A percentile compares a stretch with the other conserved stretches of the same genome.
Conservation (phyloP, 1,284 basidiomycete species). For the Apiotrichum siamense region DNA sequence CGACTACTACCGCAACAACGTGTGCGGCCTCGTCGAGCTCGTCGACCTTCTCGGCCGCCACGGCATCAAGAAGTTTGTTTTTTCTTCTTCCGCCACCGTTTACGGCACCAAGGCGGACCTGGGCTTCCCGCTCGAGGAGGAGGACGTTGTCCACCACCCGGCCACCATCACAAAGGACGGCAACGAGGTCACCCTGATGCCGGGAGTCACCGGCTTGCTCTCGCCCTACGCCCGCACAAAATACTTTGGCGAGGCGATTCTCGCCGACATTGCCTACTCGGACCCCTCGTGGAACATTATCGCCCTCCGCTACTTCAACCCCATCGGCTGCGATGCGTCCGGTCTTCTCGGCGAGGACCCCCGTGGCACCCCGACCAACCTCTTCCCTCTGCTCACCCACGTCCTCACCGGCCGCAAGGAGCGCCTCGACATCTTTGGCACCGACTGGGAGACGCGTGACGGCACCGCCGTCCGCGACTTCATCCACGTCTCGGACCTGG, state of each 20-base stretch:
- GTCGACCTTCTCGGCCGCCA: conserved; percentile 2
- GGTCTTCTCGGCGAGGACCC: conserved; percentile 26
- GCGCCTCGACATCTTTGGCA: conserved; percentile 21
- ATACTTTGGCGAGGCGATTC: conserved; percentile 14
- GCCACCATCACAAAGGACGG: neutral
- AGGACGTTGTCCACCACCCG: conserved; percentile 14
- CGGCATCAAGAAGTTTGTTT: conserved; percentile 14
- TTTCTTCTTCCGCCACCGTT: conserved; percentile 13
- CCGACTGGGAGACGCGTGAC: conserved; percentile 20
- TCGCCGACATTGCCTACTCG: conserved; percentile 13
- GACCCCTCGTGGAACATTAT: conserved; percentile 18
- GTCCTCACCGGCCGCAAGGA: conserved; percentile 21
- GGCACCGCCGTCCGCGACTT: conserved; percentile 8
- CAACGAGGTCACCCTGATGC: neutral
- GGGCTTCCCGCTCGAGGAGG: conserved; percentile 8
- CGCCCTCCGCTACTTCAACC: conserved; percentile 26
- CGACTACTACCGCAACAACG: conserved; percentile 12
- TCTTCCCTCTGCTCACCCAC: conserved; percentile 23
- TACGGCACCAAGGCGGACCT: conserved; percentile 12
- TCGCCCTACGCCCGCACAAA: conserved; percentile 12
- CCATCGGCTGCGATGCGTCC: conserved; percentile 24
- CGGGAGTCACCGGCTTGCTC: conserved; percentile 8
- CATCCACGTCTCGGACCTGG: conserved; percentile 20
- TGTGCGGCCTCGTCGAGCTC: conserved; percentile 8
- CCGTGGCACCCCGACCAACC: conserved; percentile 17